phyloP scores from a whole-genome alignment of 2,329 filamentous ascomycete genomes.

The Rosellinia necatrix region DNA sequence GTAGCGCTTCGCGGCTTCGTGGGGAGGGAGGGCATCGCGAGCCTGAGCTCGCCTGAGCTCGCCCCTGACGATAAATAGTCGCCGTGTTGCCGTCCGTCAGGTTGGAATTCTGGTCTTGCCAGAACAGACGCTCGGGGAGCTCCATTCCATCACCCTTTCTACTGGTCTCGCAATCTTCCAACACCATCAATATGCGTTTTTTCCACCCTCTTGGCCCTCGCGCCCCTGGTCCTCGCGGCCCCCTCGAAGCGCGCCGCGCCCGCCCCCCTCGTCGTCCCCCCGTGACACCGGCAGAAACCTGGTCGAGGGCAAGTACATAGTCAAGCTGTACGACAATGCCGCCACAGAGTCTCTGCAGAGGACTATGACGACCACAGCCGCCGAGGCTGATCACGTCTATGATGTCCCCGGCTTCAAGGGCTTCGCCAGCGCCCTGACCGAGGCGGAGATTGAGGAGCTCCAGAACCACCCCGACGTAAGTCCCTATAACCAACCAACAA shows the following conservation, averaged over 20 bases:
- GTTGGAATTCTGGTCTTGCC: conserved; percentile 8
- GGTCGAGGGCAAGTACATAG: conserved; percentile 49
- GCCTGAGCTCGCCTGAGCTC: conserved; percentile 23
- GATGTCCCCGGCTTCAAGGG: conserved; percentile 45
- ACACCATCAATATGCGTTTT: conserved; percentile 35
- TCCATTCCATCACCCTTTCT: conserved; percentile 16
- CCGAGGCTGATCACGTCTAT: conserved; percentile 41
- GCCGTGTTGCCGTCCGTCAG: conserved; percentile 23
- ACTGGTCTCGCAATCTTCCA: conserved; percentile 1
- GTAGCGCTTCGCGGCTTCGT: conserved; percentile 16
- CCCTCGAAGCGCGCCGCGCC: conserved; percentile 40
- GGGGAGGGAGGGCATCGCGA: not conserved
- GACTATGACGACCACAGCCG: conserved; percentile 33
- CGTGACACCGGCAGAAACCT: conserved; percentile 32
- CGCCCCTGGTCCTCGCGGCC: conserved; percentile 40
- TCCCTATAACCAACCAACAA: too few species aligned
- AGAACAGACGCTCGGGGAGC: conserved; percentile 23
- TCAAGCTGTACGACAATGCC: conserved; percentile 49
- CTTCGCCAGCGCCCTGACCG: conserved; percentile 50
- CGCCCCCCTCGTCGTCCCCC: conserved; percentile 39
- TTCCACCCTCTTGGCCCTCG: conserved; percentile 31
- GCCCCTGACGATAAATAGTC: conserved; percentile 37
- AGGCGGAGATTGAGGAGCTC: conserved; percentile 47
- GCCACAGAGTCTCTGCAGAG: conserved; percentile 40
- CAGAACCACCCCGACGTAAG: conserved; percentile 47